Conservation (phyloP, 495 filamentous ascomycete genomes). For the Daldinia grandis region DNA sequence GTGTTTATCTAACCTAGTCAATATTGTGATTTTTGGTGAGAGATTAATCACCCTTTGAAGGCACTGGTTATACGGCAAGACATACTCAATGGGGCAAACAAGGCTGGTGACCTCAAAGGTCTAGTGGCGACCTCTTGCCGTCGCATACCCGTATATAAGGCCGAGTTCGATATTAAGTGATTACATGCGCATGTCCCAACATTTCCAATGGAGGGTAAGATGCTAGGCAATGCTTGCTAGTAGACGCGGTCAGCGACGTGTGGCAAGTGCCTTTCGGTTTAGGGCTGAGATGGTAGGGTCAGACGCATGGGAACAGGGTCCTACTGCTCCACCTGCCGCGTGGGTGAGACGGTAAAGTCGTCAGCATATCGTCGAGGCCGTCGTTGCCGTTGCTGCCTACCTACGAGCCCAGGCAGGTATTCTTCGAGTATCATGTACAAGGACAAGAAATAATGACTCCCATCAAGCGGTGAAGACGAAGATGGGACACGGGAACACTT, state of each 20-base stretch:
- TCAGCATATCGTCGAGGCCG: conserved; percentile 25
- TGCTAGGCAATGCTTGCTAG: conserved; percentile 2
- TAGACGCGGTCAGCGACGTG: conserved; percentile 27
- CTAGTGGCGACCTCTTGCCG: conserved; percentile 19
- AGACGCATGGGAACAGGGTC: conserved; percentile 19
- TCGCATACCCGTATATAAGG: neutral
- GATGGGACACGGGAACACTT: conserved; percentile 12
- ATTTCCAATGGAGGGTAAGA: conserved; percentile 19
- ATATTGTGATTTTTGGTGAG: neutral
- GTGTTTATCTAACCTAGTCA: neutral
- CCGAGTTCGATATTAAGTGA: conserved; percentile 27
- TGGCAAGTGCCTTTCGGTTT: conserved; percentile 16
- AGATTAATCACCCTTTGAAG: neutral
- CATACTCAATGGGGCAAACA: conserved; percentile 28
- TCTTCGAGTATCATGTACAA: conserved; percentile 6
- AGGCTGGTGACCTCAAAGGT: neutral
- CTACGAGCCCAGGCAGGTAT: neutral
- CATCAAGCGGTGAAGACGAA: conserved; percentile 28
- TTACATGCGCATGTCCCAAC: conserved; percentile 25
- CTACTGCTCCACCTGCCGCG: neutral
- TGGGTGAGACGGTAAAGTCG: conserved; percentile 21
- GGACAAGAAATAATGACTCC: conserved; percentile 15
- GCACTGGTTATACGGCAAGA: conserved; percentile 16
- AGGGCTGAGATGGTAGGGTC: conserved; percentile 35
- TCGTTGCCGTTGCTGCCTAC: conserved; percentile 10